Evolutionary conservation across 768 basidiomycete genomes (phyloP).

Genomic region (Russula ochroleuca): DNA sequence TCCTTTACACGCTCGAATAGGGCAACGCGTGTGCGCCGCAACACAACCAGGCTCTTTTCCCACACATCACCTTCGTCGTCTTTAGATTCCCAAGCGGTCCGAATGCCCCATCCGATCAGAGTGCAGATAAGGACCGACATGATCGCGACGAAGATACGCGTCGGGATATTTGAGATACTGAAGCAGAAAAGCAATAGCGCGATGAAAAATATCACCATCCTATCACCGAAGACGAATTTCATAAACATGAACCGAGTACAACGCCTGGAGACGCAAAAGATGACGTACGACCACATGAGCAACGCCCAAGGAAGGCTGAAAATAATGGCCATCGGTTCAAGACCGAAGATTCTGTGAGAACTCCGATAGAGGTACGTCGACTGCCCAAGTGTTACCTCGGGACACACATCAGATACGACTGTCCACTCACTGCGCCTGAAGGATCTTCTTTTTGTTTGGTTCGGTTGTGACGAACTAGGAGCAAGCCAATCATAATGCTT

Average conservation of each 20-base stretch:
- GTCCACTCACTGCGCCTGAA: conserved; percentile 12
- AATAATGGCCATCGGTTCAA: conserved; percentile 21
- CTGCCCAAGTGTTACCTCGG: not conserved
- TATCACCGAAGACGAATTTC: not conserved
- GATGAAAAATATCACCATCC: conserved; percentile 20
- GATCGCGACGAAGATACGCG: conserved; percentile 9
- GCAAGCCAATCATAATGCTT: conserved; percentile 34
- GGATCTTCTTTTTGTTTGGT: conserved; percentile 11
- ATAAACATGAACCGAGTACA: not conserved
- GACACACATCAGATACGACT: not conserved
- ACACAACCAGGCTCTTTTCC: not conserved
- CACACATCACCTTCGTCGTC: not conserved
- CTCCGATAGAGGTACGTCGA: conserved; percentile 10
- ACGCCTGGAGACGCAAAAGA: not conserved
- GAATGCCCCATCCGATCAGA: conserved; percentile 6
- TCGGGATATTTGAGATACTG: conserved; percentile 6
- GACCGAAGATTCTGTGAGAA: conserved; percentile 5
- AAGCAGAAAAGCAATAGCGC: conserved; percentile 22
- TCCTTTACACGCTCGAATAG: not conserved
- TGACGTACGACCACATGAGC: conserved; percentile 21
- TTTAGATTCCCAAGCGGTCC: not conserved
- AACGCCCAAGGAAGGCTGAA: conserved; percentile 19
- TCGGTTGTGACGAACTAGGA: conserved; percentile 25
- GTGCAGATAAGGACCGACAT: not conserved
- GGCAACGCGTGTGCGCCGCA: not conserved